Evolutionary conservation across 192 early-diverging fungal genomes (phyloP).

Genomic region (Coemansia sp.): DNA sequence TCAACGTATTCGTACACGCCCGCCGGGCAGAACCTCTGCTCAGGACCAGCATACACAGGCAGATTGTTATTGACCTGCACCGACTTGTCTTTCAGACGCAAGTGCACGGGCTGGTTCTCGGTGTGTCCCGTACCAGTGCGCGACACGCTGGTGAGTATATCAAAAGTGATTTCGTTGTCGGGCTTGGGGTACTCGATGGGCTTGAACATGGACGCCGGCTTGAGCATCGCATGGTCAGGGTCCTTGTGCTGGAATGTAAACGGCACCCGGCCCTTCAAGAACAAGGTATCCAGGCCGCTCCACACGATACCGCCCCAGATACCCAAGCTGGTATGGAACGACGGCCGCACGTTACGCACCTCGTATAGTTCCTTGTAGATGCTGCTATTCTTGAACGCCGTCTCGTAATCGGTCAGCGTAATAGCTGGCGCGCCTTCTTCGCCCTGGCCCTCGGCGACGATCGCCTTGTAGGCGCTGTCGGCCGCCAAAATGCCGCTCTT

Average conservation of each 20-base stretch:
- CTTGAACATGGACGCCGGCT: constrained; percentile 70
- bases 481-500: constrained; percentile 96
- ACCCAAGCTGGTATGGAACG: constrained; percentile 89
- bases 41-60: constrained; percentile 90
- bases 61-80: constrained; percentile 85
- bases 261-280: constrained; percentile 90
- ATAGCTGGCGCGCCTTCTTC: constrained; percentile 62
- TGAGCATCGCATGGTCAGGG: constrained; percentile 81
- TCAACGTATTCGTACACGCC: constrained; percentile 99
- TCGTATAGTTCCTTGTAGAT: constrained; percentile 89
- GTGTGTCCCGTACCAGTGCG: constrained; percentile 93
- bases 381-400: constrained; percentile 83
- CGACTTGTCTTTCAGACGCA: constrained; percentile 75
- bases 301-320: constrained; percentile 85
- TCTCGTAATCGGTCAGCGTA: constrained; percentile 76
- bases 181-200: constrained; percentile 97
- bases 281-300: constrained; percentile 85
- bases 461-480: constrained; percentile 82
- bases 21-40: constrained; percentile 96
- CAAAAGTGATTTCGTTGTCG: constrained; percentile 93
- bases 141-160: constrained; percentile 91
- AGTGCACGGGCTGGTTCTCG: constrained; percentile 94
- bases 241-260: constrained; percentile 91
- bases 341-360: constrained; percentile 92
- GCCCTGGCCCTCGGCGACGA: constrained; percentile 47